Conservation (phyloP, 257 asterid species). For the Oldenlandia corymbosa region DNA sequence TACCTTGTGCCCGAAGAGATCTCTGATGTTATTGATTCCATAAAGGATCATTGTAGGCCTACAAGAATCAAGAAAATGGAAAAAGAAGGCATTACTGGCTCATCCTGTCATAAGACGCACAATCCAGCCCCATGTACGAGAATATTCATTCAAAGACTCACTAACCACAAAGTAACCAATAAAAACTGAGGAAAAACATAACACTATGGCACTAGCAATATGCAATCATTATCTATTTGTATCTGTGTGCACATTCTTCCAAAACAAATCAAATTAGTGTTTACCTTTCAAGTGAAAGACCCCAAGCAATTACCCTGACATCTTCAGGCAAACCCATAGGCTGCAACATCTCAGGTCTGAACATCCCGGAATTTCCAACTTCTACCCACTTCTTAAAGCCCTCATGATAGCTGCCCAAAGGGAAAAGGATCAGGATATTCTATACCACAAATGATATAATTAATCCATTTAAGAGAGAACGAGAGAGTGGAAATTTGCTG, state of each 20-base stretch:
- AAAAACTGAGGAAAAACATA: too few species aligned
- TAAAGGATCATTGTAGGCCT: constrained; percentile 96
- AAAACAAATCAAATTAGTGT: neutral
- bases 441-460: neutral
- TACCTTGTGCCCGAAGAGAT: constrained; percentile 96
- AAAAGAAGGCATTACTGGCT: too few species aligned
- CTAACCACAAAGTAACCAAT: neutral
- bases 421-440: neutral
- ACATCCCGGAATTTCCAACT: constrained; percentile 98
- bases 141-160: too few species aligned
- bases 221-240: neutral
- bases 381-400: constrained; percentile 94
- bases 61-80: constrained; percentile 19
- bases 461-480: neutral
- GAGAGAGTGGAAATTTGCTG: neutral
- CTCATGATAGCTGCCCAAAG: constrained; percentile 72
- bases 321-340: constrained; percentile 99
- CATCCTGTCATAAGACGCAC: too few species aligned
- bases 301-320: constrained; percentile 97
- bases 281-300: constrained; percentile 97
- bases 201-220: neutral
- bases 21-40: constrained; percentile 88
- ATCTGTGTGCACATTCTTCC: neutral
- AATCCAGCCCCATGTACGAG: too few species aligned
- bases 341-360: constrained; percentile 95